A percentile compares a stretch with the other conserved stretches of the same genome.
Evolutionary conservation across 192 early-diverging fungal species (phyloP).

Genomic region (Coemansia sp.): DNA sequence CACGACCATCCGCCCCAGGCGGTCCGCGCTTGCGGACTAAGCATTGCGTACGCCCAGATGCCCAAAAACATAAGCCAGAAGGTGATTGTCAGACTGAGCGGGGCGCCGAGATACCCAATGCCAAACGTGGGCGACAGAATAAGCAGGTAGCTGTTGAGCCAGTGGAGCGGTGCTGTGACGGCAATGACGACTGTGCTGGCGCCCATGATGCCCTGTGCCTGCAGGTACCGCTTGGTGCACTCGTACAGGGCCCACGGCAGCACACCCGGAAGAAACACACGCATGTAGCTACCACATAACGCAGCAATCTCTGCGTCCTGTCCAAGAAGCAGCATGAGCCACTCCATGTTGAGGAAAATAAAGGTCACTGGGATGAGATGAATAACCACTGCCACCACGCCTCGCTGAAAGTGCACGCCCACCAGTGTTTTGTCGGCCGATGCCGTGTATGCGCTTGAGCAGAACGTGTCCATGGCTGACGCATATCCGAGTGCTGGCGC

Average conservation of each 20-base stretch:
- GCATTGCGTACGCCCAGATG: constrained; percentile 63
- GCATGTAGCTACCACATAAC: constrained; percentile 62
- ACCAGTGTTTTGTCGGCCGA: constrained; percentile 62
- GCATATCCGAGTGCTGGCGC: constrained; percentile 65
- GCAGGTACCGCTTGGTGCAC: constrained; percentile 78
- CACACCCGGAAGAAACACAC: constrained; percentile 68
- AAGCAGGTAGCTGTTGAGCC: constrained; percentile 75
- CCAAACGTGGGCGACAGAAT: constrained; percentile 67
- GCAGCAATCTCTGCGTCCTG: constrained; percentile 75
- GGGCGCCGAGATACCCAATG: constrained; percentile 81
- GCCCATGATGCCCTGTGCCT: constrained; percentile 85
- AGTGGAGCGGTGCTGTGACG: constrained; percentile 71
- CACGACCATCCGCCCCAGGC: constrained; percentile 86
- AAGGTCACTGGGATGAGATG: constrained; percentile 73
- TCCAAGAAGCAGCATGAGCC: constrained; percentile 67
- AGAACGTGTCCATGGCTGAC: constrained; percentile 73
- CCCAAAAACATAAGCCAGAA: constrained; percentile 75
- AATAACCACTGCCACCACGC: constrained; percentile 70
- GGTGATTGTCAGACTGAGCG: constrained; percentile 71
- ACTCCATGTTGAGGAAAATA: constrained; percentile 73
- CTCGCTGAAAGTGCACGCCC: constrained; percentile 74
- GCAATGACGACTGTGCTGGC: constrained; percentile 72
- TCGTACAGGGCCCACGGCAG: constrained; percentile 80
- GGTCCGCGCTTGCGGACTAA: constrained; percentile 59
- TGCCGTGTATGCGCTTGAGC: constrained; percentile 67